These are phyloP conservation scores for Cercospora sp. DNA, from an alignment of 2,329 filamentous ascomycete species.

Conservation along the genomic window DNA sequence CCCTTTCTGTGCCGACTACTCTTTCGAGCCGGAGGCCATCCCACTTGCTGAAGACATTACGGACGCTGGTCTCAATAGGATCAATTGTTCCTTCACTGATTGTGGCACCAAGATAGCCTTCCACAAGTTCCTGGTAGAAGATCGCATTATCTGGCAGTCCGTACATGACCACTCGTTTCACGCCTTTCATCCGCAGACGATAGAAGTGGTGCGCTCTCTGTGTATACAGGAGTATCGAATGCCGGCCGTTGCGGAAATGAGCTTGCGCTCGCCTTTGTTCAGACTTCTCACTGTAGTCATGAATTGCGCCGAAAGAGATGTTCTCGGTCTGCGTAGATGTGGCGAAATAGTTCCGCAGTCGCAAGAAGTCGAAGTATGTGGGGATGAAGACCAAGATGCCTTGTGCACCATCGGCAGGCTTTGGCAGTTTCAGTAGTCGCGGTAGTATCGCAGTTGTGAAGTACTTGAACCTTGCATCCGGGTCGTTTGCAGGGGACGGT, in stretches of 20 bases:
- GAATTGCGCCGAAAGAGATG: conserved; percentile 76
- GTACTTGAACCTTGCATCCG: conserved; percentile 86
- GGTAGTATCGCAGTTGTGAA: conserved; percentile 83
- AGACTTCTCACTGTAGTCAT: conserved; percentile 78
- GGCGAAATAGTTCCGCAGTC: conserved; percentile 87
- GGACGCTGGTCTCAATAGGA: conserved; percentile 51
- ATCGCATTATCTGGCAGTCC: conserved; percentile 82
- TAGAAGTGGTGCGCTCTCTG: conserved; percentile 97
- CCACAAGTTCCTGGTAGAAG: conserved; percentile 76
- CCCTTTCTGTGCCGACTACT: conserved; percentile 76
- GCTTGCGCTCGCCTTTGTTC: conserved; percentile 82
- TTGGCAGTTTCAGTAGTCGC: conserved; percentile 66
- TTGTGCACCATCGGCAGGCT: conserved; percentile 52
- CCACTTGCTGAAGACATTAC: conserved; percentile 77
- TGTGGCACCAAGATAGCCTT: conserved; percentile 60
- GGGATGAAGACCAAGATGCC: conserved; percentile 89
- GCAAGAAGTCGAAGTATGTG: conserved; percentile 91
- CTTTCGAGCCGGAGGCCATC: conserved; percentile 87
- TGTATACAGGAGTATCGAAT: conserved; percentile 84
- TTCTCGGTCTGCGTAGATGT: conserved; percentile 60
- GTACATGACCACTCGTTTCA: conserved; percentile 84
- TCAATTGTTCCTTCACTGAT: conserved; percentile 60
- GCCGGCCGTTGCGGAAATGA: conserved; percentile 80
- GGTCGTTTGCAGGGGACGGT: conserved; percentile 68
- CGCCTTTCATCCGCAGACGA: conserved; percentile 78